Base-by-base conservation (phyloP, 2,329 filamentous ascomycete genomes). In the Penicillium frequentans region DNA sequence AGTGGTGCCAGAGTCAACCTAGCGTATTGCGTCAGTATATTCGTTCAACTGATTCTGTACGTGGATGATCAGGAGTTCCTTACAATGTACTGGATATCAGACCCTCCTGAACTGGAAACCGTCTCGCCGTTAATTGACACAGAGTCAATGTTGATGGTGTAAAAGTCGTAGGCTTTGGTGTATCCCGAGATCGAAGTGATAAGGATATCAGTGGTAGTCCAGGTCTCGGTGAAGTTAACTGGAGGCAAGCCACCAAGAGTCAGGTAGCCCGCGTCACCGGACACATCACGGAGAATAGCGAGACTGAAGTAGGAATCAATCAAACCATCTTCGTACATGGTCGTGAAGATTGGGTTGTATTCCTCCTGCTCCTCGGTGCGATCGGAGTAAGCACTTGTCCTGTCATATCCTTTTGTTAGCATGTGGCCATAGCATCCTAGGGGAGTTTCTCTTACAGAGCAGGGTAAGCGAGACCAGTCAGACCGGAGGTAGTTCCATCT, bases 1-100 rank as follows among this genome's bases (percentile, higher is more conserved):
- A 5, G 68, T 67, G 14, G 68, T 70, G 43, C 69, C 69, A 11
- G 62, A 63, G 53, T 68, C 66, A 23, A 68, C 61, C 55, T 67
- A 57, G 52, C 45, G 26, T 11, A n/a, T 23, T 13, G 33, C 16
- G 51, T 57, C 37, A 54, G 49, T 49, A 52, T 35, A 44, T 49
- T 7, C 3, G 26, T 31, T 11, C 49, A 44, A 14, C 1, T 13
- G 6, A 9, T 29, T 23, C 3, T 11, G 9, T 9, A 5, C 19
- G n/a, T 14, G 6, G 46, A 45, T 24, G 23, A 23, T 11, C 16
- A 19, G 3, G 3, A 2, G 6, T 31, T 21, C 21, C 55, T 44
- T 52, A 64, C 61, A 49, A 64, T 58, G 43, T 64, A 64, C 26
- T 61, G 58, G 50, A 43, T 39, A 6, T 14, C 10, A 31, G 55